A percentile compares a stretch with the other conserved stretches of the same genome.
phyloP scores from a whole-genome alignment of 75 land plant species.

The Selaginella tamariscina region DNA sequence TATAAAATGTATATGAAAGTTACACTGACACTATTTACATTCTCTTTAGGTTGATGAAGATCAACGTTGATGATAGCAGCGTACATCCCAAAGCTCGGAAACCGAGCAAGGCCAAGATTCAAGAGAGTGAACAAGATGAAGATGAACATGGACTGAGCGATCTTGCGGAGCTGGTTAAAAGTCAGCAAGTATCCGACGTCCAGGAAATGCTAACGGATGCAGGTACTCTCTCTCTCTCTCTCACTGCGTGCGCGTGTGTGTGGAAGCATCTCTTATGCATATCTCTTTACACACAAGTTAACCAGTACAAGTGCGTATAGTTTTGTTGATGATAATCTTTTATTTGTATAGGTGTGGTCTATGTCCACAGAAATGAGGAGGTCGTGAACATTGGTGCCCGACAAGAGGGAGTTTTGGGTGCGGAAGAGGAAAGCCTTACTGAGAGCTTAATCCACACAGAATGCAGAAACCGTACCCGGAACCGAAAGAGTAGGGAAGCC shows the following conservation, averaged over 20 bases:
- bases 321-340: not conserved
- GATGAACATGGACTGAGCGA: not conserved
- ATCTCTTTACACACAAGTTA: too few species aligned
- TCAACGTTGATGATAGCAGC: not conserved
- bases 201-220: not conserved
- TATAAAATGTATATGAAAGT: too few species aligned
- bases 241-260: not conserved
- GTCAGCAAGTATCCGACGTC: not conserved
- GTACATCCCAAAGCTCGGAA: not conserved
- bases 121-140: not conserved
- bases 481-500: not conserved
- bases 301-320: too few species aligned
- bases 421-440: too few species aligned
- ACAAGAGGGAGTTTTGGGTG: too few species aligned
- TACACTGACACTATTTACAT: too few species aligned
- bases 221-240: not conserved
- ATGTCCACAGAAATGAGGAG: slow-evolving; percentile 88
- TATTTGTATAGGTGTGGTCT: slow-evolving; percentile 47
- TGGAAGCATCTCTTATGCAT: too few species aligned
- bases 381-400: slow-evolving; percentile 58
- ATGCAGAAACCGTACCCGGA: slow-evolving; percentile 2
- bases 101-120: slow-evolving; percentile 2
- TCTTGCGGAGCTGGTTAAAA: slow-evolving; percentile 7
- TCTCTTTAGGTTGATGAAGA: too few species aligned
- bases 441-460: too few species aligned